A percentile compares a stretch with the other conserved stretches of the same genome.
phyloP scores from a whole-genome alignment of 495 filamentous ascomycete species.

The Viridothelium virens region DNA sequence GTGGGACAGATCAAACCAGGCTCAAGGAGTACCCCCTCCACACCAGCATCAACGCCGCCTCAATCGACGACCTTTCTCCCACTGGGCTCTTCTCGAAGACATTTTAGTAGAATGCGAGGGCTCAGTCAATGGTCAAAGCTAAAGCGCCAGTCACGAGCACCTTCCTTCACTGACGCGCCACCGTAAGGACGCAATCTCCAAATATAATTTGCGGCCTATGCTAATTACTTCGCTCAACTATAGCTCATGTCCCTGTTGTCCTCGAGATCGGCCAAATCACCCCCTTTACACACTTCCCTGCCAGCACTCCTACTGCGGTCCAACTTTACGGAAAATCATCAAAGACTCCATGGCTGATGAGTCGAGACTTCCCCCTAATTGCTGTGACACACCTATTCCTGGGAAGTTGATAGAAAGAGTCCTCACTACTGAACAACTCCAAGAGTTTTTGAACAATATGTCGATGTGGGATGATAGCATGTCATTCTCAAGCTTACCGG shows the following conservation, averaged over 20 bases:
- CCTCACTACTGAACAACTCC: conserved; percentile 44
- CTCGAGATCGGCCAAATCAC: conserved; percentile 15
- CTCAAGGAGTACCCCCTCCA: conserved; percentile 13
- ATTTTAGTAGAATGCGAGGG: conserved; percentile 21
- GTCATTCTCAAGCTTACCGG: conserved; percentile 45
- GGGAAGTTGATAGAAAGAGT: conserved; percentile 42
- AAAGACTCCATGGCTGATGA: conserved; percentile 37
- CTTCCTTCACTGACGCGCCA: neutral
- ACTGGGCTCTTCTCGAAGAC: conserved; percentile 20
- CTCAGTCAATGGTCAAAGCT: conserved; percentile 23
- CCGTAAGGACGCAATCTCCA: neutral
- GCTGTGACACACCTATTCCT: conserved; percentile 51
- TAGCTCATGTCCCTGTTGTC: conserved; percentile 22
- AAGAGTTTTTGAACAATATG: conserved; percentile 45
- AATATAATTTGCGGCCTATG: neutral
- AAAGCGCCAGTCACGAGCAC: conserved; percentile 11
- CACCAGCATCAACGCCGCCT: conserved; percentile 23
- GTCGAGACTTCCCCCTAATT: conserved; percentile 49
- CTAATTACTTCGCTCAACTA: neutral
- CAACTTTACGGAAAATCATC: conserved; percentile 21
- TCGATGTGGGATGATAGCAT: conserved; percentile 48
- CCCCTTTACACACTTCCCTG: conserved; percentile 23
- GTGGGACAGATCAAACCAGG: conserved; percentile 12
- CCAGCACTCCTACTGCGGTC: conserved; percentile 23
- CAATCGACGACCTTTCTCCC: conserved; percentile 23